phyloP scores from a whole-genome alignment of 2,329 filamentous ascomycete species.

The Colletotrichum sp. region DNA sequence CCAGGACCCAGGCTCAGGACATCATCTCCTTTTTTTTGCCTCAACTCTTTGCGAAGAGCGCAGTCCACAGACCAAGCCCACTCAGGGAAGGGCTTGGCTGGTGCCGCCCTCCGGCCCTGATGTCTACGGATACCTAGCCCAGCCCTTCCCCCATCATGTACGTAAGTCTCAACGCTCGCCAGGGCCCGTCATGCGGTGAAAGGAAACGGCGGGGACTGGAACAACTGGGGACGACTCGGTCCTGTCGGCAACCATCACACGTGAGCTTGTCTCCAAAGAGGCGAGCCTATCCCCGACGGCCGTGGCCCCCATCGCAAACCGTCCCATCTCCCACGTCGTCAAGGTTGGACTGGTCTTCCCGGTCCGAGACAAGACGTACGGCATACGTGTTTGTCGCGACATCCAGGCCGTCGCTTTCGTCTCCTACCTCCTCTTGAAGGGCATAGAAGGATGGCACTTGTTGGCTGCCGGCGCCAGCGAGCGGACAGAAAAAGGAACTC shows the following conservation, averaged over 20 bases:
- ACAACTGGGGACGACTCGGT: conserved; percentile 15
- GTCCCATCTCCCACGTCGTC: conserved; percentile 12
- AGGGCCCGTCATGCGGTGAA: conserved; percentile 17
- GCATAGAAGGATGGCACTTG: not conserved
- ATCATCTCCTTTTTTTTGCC: not conserved
- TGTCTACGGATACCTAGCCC: not conserved
- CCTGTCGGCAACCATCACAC: conserved; percentile 17
- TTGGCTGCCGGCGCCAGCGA: not conserved
- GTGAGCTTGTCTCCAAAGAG: conserved; percentile 16
- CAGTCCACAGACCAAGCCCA: not conserved
- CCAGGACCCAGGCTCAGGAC: not conserved
- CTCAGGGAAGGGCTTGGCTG: conserved; percentile 10
- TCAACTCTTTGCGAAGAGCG: not conserved
- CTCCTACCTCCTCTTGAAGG: not conserved
- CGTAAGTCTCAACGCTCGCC: conserved; percentile 15
- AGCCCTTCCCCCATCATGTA: conserved; percentile 10
- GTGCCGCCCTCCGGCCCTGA: conserved; percentile 10
- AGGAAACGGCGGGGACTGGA: conserved; percentile 14
- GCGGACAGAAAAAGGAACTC: not conserved
- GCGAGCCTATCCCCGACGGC: conserved; percentile 11
- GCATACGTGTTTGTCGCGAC: conserved; percentile 2
- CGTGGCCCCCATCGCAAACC: conserved; percentile 1
- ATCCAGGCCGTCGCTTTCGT: not conserved
- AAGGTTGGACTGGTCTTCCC: not conserved
- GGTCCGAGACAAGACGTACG: conserved; percentile 4